Evolutionary conservation across 345 rosid genomes (phyloP).

Genomic region (Populus alba): DNA sequence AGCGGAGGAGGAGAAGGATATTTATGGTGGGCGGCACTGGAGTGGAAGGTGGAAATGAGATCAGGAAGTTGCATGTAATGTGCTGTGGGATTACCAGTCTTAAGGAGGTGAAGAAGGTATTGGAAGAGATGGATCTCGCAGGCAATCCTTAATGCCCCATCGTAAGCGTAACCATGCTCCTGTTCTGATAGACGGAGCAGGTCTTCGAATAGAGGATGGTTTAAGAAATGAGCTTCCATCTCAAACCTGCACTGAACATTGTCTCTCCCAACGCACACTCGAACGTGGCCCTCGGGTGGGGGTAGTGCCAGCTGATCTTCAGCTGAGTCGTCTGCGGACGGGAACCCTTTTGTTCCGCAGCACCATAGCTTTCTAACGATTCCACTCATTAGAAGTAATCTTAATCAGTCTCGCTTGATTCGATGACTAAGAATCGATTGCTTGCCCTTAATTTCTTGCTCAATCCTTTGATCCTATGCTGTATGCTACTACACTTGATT

Average conservation of each 20-base stretch:
- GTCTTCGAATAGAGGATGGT: slow-evolving; percentile 50
- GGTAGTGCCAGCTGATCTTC: neutral
- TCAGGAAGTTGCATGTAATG: slow-evolving; percentile 39
- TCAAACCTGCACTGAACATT: slow-evolving; percentile 30
- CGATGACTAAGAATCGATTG: neutral
- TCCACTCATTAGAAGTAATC: slow-evolving; percentile 15
- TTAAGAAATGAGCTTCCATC: slow-evolving; percentile 43
- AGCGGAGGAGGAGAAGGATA: neutral
- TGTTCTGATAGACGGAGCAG: slow-evolving; percentile 41
- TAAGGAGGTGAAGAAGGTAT: slow-evolving; percentile 41
- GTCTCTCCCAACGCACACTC: slow-evolving; percentile 45
- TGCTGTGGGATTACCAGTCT: slow-evolving; percentile 28
- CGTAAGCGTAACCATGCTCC: slow-evolving; percentile 50
- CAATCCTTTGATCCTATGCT: too few relatives aligned
- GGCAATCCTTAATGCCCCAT: slow-evolving; percentile 47
- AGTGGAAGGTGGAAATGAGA: slow-evolving; percentile 26
- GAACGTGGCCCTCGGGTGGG: slow-evolving; percentile 43
- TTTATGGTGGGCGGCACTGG: neutral
- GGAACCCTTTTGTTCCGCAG: slow-evolving; percentile 40
- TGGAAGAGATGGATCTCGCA: slow-evolving; percentile 47
- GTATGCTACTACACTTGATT: too few relatives aligned
- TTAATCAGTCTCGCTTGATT: too few relatives aligned
- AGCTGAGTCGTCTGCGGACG: neutral
- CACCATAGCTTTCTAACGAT: slow-evolving; percentile 44
- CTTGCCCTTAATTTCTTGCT: neutral